Evolutionary conservation across 1,284 basidiomycete genomes (phyloP), one percentile per base, ranked within the genome.

Genomic region (Pholiota adiposa): DNA sequence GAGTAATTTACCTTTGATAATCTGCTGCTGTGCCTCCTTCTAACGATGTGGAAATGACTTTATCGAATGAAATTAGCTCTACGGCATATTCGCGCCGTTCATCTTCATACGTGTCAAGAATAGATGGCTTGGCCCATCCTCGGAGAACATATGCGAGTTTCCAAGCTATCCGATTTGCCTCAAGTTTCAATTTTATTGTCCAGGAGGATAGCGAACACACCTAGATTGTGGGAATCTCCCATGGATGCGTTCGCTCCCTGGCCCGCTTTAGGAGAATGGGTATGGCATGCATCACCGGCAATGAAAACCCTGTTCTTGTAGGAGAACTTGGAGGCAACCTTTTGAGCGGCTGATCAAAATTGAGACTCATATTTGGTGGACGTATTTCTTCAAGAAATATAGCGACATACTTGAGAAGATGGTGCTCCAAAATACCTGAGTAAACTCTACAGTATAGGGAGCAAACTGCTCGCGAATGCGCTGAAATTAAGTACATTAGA

Each of bases 201-300:
- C 11, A 14, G 8, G 14, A 12, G 27, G 40, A 31, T 6, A 50
- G 14, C 44, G 4, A 8, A 51, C 57, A 54, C 43, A 69, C 71
- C 65, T 27, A 74, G 54, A 58, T 73, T 74, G 36, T 70, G 66
- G 4, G 69, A 63, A 56, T 74, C 72, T 7, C 65, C 65, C 65
- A 74, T 70, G 11, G 70, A 69, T 1, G 68, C 67, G 58, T 74
- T 74, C 16, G 70, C 69, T 4, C 72, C 72, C 56, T 72, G 70
- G 6, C 70, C 72, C 14, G 70, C 72, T 31, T 72, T 72, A 3
- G 73, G 72, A 7, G 71, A 72, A 51, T 73, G 73, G 1, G 70
- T 72, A 48, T 74, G 73, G 60, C 67, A 69, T 14, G 70, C 69
- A 61, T 72, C 73, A 2, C 71, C 71, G 1, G 58, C 60, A n/a